These are phyloP conservation scores for Pilaira anomala DNA, from an alignment of 192 early-diverging fungal genomes.

Conservation along the genomic window DNA sequence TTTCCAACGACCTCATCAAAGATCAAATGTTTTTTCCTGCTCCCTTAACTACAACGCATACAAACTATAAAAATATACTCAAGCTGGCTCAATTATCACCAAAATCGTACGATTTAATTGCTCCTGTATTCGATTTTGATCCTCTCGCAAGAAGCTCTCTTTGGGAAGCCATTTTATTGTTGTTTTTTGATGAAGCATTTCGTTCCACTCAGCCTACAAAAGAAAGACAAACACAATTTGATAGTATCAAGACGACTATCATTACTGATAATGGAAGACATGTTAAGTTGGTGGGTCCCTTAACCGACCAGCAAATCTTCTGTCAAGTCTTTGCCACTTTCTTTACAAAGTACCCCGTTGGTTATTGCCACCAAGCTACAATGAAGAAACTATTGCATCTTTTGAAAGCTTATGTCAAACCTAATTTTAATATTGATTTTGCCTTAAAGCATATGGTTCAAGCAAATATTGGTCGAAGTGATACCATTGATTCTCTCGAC, in stretches of 20 bases:
- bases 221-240: conserved; percentile 2
- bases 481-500: conserved; percentile 6
- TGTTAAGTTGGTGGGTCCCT: conserved; percentile 3
- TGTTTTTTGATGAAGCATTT: conserved; percentile 11
- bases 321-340: conserved; percentile 12
- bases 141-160: background rate
- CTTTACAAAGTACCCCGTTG: conserved; percentile 7
- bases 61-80: background rate
- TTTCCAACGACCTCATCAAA: background rate
- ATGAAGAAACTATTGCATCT: background rate
- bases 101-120: background rate
- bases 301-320: conserved; percentile 7
- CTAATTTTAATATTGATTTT: background rate
- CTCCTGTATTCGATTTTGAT: conserved; percentile 10
- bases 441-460: conserved; percentile 11
- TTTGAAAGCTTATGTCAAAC: background rate
- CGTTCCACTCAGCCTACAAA: background rate
- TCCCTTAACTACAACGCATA: background rate
- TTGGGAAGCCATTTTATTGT: conserved; percentile 2
- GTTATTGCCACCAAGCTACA: conserved; percentile 1
- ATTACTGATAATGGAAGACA: conserved; percentile 1
- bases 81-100: background rate
- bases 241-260: background rate
- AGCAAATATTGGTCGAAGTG: background rate
- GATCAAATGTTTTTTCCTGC: conserved; percentile 5